Evolutionary conservation across 164 flowering plant genomes (phyloP), one percentile per base, ranked within the genome.

Genomic region (Vitis rupestris): DNA sequence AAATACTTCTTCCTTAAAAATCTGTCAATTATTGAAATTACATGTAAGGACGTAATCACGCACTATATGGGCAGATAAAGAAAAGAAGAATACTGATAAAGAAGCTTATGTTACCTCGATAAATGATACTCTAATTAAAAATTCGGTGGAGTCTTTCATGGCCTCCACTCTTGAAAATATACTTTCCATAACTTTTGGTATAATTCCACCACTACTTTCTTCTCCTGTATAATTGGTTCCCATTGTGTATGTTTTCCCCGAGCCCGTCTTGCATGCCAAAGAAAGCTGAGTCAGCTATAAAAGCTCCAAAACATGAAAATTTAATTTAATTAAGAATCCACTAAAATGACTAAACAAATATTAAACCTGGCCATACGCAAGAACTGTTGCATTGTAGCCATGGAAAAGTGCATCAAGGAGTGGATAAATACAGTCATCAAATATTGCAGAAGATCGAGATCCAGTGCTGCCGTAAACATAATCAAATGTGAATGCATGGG

Each of bases 241-340:
- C 99, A 96, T 96, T 0, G 97, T 96, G 71, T 92, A 93, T 0
- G 99, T 96, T 72, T 96, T 96, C 1, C 99, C 99, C 0, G 99
- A 96, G 44, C 99, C 97, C n/a, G 99, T 96, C 98, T 96, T 23
- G 48, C 27, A 65, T 5, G 30, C 17, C 30, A 70, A 9, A 69
- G 4, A 2, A 70, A 37, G 15, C n/a, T 51, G 68, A 31, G 30
- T 63, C 63, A 65, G 12, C 5, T 23, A 51, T 29, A 19, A 27
- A 12, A 55, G 31, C 3, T 30, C 51, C 0, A 52, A 44, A 6
- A 27, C 31, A 72, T n/a, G 15, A 49, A 59, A 65, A 12, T 47
- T 44, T n/a, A 61, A 14, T 12, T 13, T 1, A 17, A 61, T 10
- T 0, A 64, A 53, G 13, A n/a, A 50, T 7, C n/a, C 2, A 31